A percentile compares a stretch with the other conserved stretches of the same genome.
These are phyloP conservation scores for Geotrichum siamense DNA, from an alignment of 1,139 yeast genomes.

Conservation along the genomic window DNA sequence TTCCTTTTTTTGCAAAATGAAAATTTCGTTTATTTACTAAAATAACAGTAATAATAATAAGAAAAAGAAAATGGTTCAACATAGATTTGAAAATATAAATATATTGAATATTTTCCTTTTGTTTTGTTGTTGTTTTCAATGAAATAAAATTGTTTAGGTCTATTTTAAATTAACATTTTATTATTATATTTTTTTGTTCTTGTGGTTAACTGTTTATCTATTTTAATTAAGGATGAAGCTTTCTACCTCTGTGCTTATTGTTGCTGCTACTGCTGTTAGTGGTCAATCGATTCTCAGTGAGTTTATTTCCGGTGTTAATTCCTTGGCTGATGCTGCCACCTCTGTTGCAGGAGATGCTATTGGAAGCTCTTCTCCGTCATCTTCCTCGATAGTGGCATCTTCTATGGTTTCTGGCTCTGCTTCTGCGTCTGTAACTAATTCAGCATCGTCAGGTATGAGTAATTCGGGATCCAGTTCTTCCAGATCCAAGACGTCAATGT, in stretches of 20 bases:
- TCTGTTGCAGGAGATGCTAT: constrained; percentile 2
- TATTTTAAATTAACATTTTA: no score
- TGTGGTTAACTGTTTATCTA: background rate
- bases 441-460: background rate
- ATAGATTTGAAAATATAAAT: no score
- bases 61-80: no score
- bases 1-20: no score
- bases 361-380: constrained; percentile 3
- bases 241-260: background rate
- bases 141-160: no score
- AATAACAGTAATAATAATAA: no score
- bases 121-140: no score
- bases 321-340: constrained; percentile 4
- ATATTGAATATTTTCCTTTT: no score
- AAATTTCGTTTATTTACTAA: no score
- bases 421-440: constrained; percentile 1
- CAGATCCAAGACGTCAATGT: background rate
- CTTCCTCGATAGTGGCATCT: background rate
- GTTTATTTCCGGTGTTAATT: constrained; percentile 1
- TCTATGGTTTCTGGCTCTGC: constrained; percentile 1
- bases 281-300: constrained; percentile 4
- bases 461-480: constrained; percentile 4
- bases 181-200: background rate
- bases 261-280: constrained; percentile 8
- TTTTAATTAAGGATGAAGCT: constrained; percentile 4